phyloP scores from a whole-genome alignment of 306 rosid genomes.

The Erythrophleum fordii region DNA sequence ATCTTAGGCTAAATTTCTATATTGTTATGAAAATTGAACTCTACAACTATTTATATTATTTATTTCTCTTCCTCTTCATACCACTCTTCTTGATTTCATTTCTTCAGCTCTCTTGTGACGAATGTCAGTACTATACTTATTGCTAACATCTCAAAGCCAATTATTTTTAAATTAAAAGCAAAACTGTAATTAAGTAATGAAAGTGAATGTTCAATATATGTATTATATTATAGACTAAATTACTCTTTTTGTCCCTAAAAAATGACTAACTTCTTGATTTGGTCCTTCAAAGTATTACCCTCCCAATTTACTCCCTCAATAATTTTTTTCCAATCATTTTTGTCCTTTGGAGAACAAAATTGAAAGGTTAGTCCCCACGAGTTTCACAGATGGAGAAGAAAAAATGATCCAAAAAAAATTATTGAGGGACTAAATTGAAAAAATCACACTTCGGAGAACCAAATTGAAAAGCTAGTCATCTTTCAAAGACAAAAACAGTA shows the following conservation, averaged over 20 bases:
- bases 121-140: too few relatives aligned
- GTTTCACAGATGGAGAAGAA: too few relatives aligned
- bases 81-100: neutral
- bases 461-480: neutral
- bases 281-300: neutral
- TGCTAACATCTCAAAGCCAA: neutral
- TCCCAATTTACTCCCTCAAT: neutral
- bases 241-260: neutral
- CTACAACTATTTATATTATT: neutral
- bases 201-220: conserved; percentile 10
- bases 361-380: neutral
- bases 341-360: neutral
- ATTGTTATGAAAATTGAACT: neutral
- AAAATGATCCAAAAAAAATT: too few relatives aligned
- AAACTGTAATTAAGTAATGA: neutral
- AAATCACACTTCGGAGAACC: neutral
- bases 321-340: neutral
- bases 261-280: neutral
- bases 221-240: too few relatives aligned
- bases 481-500: neutral
- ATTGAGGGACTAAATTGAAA: too few relatives aligned
- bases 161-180: neutral
- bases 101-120: too few relatives aligned
- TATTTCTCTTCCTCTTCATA: neutral
- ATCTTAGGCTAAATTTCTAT: neutral